A percentile compares a stretch with the other conserved stretches of the same genome.
Evolutionary conservation across 1,139 yeast species (phyloP).

Genomic region (Debaryomyces nepalensis): DNA sequence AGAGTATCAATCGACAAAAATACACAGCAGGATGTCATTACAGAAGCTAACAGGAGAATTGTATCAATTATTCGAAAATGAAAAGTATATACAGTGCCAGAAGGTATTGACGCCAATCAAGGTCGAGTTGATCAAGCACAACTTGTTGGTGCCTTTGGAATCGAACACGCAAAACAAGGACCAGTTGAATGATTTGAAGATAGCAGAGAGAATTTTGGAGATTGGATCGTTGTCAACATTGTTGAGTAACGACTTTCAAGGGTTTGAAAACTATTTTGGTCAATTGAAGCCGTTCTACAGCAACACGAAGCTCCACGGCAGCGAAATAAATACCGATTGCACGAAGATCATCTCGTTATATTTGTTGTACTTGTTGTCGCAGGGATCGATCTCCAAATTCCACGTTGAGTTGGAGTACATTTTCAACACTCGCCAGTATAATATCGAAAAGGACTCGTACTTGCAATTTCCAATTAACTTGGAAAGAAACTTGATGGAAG

Average conservation of each 20-base stretch:
- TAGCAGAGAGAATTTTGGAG: slow-evolving; percentile 82
- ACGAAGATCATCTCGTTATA: slow-evolving; percentile 81
- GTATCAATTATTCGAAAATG: slow-evolving; percentile 62
- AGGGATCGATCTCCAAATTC: slow-evolving; percentile 84
- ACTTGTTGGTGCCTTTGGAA: slow-evolving; percentile 72
- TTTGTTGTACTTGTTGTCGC: slow-evolving; percentile 73
- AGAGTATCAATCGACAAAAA: neutral
- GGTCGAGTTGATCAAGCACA: slow-evolving; percentile 75
- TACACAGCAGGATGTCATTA: slow-evolving; percentile 39
- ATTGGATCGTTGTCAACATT: slow-evolving; percentile 83
- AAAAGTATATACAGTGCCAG: slow-evolving; percentile 65
- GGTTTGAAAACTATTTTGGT: slow-evolving; percentile 72
- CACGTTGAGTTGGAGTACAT: slow-evolving; percentile 86
- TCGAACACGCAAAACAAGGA: slow-evolving; percentile 42
- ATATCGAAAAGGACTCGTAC: slow-evolving; percentile 54
- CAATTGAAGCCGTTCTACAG: slow-evolving; percentile 80
- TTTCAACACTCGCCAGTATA: slow-evolving; percentile 51
- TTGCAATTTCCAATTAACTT: slow-evolving; percentile 84
- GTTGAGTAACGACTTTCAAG: slow-evolving; percentile 61
- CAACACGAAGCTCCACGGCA: slow-evolving; percentile 51
- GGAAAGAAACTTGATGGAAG: slow-evolving; percentile 96
- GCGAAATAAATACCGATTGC: slow-evolving; percentile 57
- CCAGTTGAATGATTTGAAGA: slow-evolving; percentile 67
- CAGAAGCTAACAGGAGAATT: slow-evolving; percentile 68
- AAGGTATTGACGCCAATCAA: slow-evolving; percentile 72